Evolutionary conservation across 345 rosid species (phyloP).

Genomic region (Eucalyptus curtisii): DNA sequence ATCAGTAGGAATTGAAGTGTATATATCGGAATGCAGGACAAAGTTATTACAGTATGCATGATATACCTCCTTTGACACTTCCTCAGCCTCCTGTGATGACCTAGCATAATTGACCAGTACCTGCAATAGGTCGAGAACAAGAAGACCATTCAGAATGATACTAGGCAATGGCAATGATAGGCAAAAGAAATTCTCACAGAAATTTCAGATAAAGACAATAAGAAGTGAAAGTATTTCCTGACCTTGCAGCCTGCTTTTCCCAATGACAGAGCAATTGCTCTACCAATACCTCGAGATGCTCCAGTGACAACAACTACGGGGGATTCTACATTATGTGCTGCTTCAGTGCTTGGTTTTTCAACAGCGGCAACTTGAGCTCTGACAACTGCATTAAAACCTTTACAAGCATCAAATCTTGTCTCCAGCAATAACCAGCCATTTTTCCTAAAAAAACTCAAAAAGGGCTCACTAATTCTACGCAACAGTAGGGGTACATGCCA

Average conservation of each 20-base stretch:
- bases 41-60: not conserved
- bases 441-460: not conserved
- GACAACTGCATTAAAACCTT: constrained; percentile 14
- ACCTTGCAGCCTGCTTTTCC: constrained; percentile 86
- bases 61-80: constrained; percentile 72
- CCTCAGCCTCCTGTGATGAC: constrained; percentile 96
- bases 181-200: not conserved
- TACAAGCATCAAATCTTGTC: not conserved
- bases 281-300: constrained; percentile 99
- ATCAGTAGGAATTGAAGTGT: not conserved
- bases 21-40: not conserved
- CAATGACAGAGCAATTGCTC: constrained; percentile 78
- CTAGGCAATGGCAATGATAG: not conserved
- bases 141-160: not conserved
- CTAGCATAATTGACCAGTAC: constrained; percentile 92
- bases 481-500: not conserved
- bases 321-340: constrained; percentile 44
- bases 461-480: not conserved
- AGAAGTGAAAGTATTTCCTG: not conserved
- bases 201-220: not conserved
- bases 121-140: constrained; percentile 16
- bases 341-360: constrained; percentile 32
- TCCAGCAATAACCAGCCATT: not conserved
- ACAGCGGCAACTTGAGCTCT: constrained; percentile 64
- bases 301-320: constrained; percentile 89